These are phyloP conservation scores for Botryococcus braunii DNA, from an alignment of 163 green algal species.

Conservation along the genomic window DNA sequence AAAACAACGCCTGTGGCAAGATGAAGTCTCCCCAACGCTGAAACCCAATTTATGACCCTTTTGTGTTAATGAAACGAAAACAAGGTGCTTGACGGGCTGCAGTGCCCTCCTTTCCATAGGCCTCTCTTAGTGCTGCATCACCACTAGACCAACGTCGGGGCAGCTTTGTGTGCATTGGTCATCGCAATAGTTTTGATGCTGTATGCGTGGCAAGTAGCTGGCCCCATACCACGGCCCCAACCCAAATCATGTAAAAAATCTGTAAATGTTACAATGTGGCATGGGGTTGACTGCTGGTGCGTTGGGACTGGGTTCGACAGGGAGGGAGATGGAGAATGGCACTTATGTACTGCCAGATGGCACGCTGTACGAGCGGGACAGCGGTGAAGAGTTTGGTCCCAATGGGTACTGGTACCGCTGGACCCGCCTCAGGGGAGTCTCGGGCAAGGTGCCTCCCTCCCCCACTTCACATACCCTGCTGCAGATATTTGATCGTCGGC, in stretches of 20 bases:
- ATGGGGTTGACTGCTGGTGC: not conserved
- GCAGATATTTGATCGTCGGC: no score
- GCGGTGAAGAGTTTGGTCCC: constrained; percentile 37
- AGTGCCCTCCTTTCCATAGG: no score
- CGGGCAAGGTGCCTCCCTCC: constrained; percentile 36
- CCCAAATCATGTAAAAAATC: not conserved
- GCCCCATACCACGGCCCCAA: not conserved
- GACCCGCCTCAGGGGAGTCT: constrained; percentile 47
- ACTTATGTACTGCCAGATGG: constrained; percentile 45
- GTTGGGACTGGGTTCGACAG: no score
- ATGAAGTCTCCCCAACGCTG: no score
- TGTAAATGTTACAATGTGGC: not conserved
- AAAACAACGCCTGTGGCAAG: no score
- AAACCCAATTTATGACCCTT: no score
- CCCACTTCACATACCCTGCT: no score
- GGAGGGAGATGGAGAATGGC: constrained; percentile 39
- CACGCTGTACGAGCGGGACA: constrained; percentile 30
- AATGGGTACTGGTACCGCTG: constrained; percentile 69
- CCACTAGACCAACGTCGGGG: no score
- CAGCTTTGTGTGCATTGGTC: not conserved
- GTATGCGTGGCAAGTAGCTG: no score
- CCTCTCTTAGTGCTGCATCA: no score
- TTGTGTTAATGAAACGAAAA: no score
- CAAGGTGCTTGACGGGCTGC: no score
- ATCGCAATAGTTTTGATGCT: not conserved